These are phyloP conservation scores for Chlamydomonas reinhardtii DNA, from an alignment of 163 green algal genomes.

Conservation along the genomic window DNA sequence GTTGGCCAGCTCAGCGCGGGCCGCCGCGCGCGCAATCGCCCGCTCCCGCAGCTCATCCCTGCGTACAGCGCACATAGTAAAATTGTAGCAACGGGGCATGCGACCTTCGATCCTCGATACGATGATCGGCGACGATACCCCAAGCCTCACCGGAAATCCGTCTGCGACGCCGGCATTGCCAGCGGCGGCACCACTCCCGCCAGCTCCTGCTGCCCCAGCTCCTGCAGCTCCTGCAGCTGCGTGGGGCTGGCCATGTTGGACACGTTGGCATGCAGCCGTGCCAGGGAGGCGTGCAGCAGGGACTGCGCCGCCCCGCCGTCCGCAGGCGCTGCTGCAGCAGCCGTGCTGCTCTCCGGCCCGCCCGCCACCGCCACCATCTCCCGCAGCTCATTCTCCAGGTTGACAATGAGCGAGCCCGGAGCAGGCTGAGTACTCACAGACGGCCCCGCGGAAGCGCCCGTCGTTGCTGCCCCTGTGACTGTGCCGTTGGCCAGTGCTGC, in stretches of 20 bases:
- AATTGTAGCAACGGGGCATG: too few species aligned
- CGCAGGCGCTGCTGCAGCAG: neutral
- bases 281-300: slow-evolving; percentile 13
- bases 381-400: slow-evolving; percentile 25
- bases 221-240: slow-evolving; percentile 37
- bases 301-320: neutral
- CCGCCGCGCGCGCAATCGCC: slow-evolving; percentile 51
- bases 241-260: slow-evolving; percentile 28
- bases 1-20: slow-evolving; percentile 45
- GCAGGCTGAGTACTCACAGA: too few species aligned
- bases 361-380: slow-evolving; percentile 1
- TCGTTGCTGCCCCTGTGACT: neutral
- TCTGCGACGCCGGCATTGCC: neutral
- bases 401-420: slow-evolving; percentile 21
- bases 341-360: neutral
- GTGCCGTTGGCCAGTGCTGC: slow-evolving; percentile 7
- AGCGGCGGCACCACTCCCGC: neutral
- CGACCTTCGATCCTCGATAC: neutral
- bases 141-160: slow-evolving; percentile 23
- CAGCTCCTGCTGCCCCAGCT: neutral
- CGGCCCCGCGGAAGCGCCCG: neutral
- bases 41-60: slow-evolving; percentile 55
- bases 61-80: neutral
- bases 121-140: too few species aligned
- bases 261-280: slow-evolving; percentile 6